Evolutionary conservation across 768 basidiomycete species (phyloP), one percentile per base, ranked within the genome.

Genomic region (Clavaria fumosa): DNA sequence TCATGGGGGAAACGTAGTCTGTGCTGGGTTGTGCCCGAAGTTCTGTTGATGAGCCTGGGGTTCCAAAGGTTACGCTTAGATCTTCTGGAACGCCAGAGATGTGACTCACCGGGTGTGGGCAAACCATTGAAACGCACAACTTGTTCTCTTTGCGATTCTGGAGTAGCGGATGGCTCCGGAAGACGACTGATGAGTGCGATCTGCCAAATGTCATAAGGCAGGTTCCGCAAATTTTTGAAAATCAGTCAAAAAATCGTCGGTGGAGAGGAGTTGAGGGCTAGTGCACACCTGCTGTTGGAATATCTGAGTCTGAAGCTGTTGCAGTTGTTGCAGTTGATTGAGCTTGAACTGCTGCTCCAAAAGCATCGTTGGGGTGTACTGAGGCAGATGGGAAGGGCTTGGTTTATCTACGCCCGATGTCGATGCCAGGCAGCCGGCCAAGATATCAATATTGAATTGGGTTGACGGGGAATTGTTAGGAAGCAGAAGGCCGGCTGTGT

Each of bases 261-360:
- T 22, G 4, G 12, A 37, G 17, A 30, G 14, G 23, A 22, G 37
- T 31, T 23, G 20, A 34, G 44, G 28, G 37, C 36, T 37, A 35
- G 34, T 28, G 27, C 17, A 34, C 70, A 79, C 86, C 75, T 89
- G 86, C 52, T 89, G 85, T 50, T 89, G 85, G 42, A 88, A 82
- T 42, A 86, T 81, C 62, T 85, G 79, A 40, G 76, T 76, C 50
- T 90, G 82, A 9, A 78, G 61, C 52, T 81, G 75, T 50, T 79
- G 80, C 6, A 81, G 61, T 52, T 80, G 75, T 43, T 80, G 84
- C 3, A 88, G 61, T 53, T 82, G 80, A 2, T 70, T 69, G 31
- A 86, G 64, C 53, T 78, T 79, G 59, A 82, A 70, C 53, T 85
- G 81, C 47, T 84, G 80, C 49, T 82, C 78, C 28, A 78, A 55